phyloP scores from a whole-genome alignment of 495 filamentous ascomycete species.

The Chaetomidium leptoderma region DNA sequence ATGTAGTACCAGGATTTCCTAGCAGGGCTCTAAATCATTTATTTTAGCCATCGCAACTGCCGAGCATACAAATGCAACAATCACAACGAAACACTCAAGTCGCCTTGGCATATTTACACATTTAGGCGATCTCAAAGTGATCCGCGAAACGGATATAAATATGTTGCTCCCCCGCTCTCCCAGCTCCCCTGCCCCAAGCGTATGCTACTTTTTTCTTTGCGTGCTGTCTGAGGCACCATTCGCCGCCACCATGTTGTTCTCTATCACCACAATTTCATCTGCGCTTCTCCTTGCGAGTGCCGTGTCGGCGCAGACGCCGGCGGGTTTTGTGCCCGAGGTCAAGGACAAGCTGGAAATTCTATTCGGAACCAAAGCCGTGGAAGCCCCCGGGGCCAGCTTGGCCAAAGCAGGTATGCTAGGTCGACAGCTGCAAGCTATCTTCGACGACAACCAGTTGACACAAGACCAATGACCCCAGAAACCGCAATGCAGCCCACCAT shows the following conservation, averaged over 20 bases:
- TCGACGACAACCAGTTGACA: background rate
- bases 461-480: slow-evolving; percentile 16
- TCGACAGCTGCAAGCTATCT: background rate
- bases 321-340: slow-evolving; percentile 39
- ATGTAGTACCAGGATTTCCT: too few species aligned
- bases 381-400: slow-evolving; percentile 36
- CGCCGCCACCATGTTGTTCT: slow-evolving; percentile 6
- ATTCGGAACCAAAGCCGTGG: slow-evolving; percentile 39
- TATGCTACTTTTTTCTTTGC: too few species aligned
- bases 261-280: background rate
- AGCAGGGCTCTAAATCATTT: too few species aligned
- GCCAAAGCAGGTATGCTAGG: slow-evolving; percentile 32
- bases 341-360: slow-evolving; percentile 42
- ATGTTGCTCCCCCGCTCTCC: background rate
- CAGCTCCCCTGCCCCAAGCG: background rate
- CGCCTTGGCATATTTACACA: background rate
- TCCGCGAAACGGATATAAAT: background rate
- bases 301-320: slow-evolving; percentile 37
- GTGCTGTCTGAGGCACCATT: too few species aligned
- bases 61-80: background rate
- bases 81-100: background rate
- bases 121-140: background rate
- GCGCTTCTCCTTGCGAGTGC: slow-evolving; percentile 10
- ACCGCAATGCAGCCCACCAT: slow-evolving; percentile 41
- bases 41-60: too few species aligned